Percentiles rank a stretch among this genome's conserved stretches.
phyloP scores from a whole-genome alignment of 805 yeast genomes.

The Barnettozyma californica region DNA sequence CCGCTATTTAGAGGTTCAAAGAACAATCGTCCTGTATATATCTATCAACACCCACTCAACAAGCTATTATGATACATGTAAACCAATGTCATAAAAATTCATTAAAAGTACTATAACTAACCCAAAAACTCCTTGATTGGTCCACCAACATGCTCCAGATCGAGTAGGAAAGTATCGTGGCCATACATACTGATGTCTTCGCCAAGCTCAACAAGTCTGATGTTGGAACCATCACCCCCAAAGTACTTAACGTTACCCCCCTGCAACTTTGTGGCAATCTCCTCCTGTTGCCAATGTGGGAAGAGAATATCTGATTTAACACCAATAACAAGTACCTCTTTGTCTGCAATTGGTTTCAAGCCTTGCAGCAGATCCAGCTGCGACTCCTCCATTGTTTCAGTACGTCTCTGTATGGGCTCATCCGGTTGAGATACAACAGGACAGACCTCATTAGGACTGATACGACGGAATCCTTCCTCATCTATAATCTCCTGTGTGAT shows the following conservation, averaged over 20 bases:
- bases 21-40: slow-evolving; percentile 6
- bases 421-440: slow-evolving; percentile 47
- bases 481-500: slow-evolving; percentile 31
- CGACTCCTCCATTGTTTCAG: slow-evolving; percentile 48
- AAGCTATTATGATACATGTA: neutral
- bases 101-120: slow-evolving; percentile 2
- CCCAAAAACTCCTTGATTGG: slow-evolving; percentile 65
- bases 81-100: neutral
- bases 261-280: slow-evolving; percentile 58
- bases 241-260: slow-evolving; percentile 24
- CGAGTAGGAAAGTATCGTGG: slow-evolving; percentile 84
- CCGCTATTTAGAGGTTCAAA: slow-evolving; percentile 5
- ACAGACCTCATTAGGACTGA: slow-evolving; percentile 25
- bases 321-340: slow-evolving; percentile 74
- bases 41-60: neutral
- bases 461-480: slow-evolving; percentile 20
- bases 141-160: slow-evolving; percentile 72
- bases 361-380: slow-evolving; percentile 62
- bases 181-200: slow-evolving; percentile 78
- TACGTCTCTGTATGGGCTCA: slow-evolving; percentile 45
- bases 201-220: slow-evolving; percentile 68
- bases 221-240: slow-evolving; percentile 34
- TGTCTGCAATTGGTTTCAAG: slow-evolving; percentile 52
- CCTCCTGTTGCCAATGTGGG: slow-evolving; percentile 93
- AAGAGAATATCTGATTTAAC: slow-evolving; percentile 90